Evolutionary conservation across 192 early-diverging fungal species (phyloP).

Genomic region (Jimgerdemannia flammicorona): DNA sequence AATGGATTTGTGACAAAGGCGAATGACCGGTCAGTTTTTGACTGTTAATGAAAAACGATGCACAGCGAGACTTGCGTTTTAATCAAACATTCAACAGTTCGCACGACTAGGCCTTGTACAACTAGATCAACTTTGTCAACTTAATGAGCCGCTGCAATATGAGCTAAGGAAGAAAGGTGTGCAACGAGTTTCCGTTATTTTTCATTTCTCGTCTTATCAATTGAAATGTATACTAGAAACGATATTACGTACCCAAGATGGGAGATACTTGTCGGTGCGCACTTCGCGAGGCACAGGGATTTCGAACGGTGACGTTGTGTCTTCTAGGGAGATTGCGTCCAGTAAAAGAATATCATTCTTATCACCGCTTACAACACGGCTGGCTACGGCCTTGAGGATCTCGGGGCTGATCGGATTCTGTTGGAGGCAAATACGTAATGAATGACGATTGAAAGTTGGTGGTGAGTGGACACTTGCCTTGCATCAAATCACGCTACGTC

Average conservation of each 20-base stretch:
- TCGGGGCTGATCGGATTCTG: slow-evolving; percentile 78
- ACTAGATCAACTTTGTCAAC: slow-evolving; percentile 8
- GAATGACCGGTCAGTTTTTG: not conserved
- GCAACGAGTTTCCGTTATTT: no score
- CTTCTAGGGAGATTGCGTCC: slow-evolving; percentile 68
- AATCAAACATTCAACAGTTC: not conserved
- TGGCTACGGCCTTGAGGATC: slow-evolving; percentile 86
- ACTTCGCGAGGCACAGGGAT: slow-evolving; percentile 45
- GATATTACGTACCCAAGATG: slow-evolving; percentile 30
- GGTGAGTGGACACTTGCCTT: not conserved
- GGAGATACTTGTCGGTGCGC: slow-evolving; percentile 41
- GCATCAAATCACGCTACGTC: not conserved
- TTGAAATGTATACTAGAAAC: not conserved
- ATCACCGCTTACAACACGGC: slow-evolving; percentile 80
- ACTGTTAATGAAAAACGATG: not conserved
- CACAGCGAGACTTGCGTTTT: not conserved
- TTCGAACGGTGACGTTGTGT: slow-evolving; percentile 53
- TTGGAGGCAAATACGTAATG: not conserved
- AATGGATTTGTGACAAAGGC: not conserved
- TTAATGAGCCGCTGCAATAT: slow-evolving; percentile 12
- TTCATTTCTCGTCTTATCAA: not conserved
- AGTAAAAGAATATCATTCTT: slow-evolving; percentile 87
- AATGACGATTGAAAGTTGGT: slow-evolving; percentile 4
- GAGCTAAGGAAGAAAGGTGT: slow-evolving; percentile 6
- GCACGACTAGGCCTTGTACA: not conserved